Evolutionary conservation across 768 basidiomycete species (phyloP), one percentile per base, ranked within the genome.

Genomic region (Lactarius evosmus): DNA sequence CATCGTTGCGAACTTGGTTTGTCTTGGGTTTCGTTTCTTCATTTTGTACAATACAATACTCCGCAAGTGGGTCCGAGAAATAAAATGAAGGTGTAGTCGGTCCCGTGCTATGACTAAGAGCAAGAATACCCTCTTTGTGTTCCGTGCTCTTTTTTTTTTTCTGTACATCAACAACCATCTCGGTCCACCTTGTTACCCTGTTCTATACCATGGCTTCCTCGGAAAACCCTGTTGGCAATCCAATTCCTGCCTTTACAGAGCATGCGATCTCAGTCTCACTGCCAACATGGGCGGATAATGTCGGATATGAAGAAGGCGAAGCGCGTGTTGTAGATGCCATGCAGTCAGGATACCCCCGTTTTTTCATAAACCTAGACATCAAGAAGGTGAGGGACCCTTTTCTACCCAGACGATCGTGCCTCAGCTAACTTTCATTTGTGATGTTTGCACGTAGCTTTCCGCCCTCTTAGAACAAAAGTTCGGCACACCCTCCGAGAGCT

Each of bases 251-350:
- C 2, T 79, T 83, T 72, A 88, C 85, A 4, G 85, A 88, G 12
- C 95, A 98, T 70, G 95, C 95, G 14, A 92, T 96, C 67, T 95
- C 93, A 2, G 93, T 96, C n/a, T 95, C 93, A 8, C 81, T 98
- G 1, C 95, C 95, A 0, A 95, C 85, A 33, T 98, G 95, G 95
- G 77, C 78, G 34, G 95, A 98, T 74, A 92, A 89, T 69, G 85
- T 98, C 22, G 95, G 80, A 14, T 98, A 98, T 69, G 96, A 98
- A 74, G 89, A 93, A 70, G 93, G 93, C 19, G 87, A 90, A 9
- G 84, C 88, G 69, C 80, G 94, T 40, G 86, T 98, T 6, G 71
- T 90, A 1, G 82, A 89, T 61, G 78, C 76, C 7, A 93, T 96
- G 95, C 83, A 90, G 46, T 83, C 86, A 4, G 96, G 95, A 5